Conservation (phyloP, 2,329 filamentous ascomycete genomes). For the Colletotrichum eremochloae region DNA sequence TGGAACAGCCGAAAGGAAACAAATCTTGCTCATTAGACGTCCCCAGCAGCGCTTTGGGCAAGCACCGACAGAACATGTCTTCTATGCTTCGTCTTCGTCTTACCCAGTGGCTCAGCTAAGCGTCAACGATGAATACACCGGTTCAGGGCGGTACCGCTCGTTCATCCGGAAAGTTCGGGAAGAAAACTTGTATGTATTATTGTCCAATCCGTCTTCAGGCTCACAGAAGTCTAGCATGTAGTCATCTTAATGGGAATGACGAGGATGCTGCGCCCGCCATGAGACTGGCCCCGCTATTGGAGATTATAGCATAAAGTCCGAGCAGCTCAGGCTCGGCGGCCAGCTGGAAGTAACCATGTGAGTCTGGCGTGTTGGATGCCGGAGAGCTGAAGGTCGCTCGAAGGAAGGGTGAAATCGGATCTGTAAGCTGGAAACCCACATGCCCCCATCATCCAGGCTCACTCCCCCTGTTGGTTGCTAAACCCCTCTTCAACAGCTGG, state of each 20-base stretch:
- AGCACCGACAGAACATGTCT: constrained; percentile 7
- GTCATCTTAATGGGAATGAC: constrained; percentile 4
- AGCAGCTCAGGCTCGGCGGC: not conserved
- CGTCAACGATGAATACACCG: not conserved
- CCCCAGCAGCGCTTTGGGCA: not conserved
- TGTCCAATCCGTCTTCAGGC: not conserved
- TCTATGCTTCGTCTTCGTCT: not conserved
- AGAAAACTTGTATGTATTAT: not conserved
- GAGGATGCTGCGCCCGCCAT: not conserved
- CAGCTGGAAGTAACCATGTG: not conserved
- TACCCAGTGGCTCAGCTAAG: not conserved
- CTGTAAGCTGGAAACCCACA: not conserved
- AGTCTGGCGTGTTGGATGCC: not conserved
- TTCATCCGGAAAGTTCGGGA: constrained; percentile 22
- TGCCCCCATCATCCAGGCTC: not conserved
- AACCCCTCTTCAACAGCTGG: not conserved
- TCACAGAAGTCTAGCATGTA: not conserved
- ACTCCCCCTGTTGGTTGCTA: not conserved
- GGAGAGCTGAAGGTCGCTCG: not conserved
- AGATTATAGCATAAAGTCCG: constrained; percentile 4
- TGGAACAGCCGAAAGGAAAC: not conserved
- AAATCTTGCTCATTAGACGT: not conserved
- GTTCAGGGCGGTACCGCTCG: constrained; percentile 7
- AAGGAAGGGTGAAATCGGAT: not conserved
- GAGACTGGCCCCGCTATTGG: not conserved